Evolutionary conservation across 2,329 filamentous ascomycete genomes (phyloP), one percentile per base, ranked within the genome.

Genomic region (Neonectria magnoliae): DNA sequence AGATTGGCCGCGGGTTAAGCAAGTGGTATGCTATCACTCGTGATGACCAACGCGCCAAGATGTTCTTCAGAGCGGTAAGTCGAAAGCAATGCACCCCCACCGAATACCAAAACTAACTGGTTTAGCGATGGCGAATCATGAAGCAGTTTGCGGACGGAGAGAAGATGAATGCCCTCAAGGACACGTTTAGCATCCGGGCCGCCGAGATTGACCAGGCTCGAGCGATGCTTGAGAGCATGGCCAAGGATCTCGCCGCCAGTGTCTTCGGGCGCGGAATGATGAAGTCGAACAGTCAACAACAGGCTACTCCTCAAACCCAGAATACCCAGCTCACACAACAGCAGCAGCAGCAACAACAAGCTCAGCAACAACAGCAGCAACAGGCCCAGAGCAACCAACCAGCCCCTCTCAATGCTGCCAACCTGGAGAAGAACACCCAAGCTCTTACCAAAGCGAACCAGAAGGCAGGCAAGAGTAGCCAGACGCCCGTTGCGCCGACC

Each of bases 401-500:
- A 5, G 70, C 73, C 52, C 79, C 81, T 5, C 73, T 84, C 44
- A 86, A 80, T 61, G 81, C 82, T 13, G 80, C 81, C 36, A 86
- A 85, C 66, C 73, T 86, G 45, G 84, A 85, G 68, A 87, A 86
- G 73, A 84, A 87, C 69, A 79, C 81, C 2, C 81, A 85, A 64
- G 81, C 81, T 5, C 75, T 83, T 61, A 84, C 74, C 69, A 85
- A 87, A 65, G 76, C 80, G 68, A 82, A 82, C 60, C 73, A 78
- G 22, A 81, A 79, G 62, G 57, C 68, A 36, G 84, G 80, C 74
- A 87, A 85, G 73, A 78, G 77, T 9, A 81, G 79, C 9, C 83
- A 85, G 65, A 77, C 84, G 0, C 87, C 87, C 4, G 81, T 86
- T 13, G 87, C 88, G 10, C 87, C 88, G 16, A 90, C 86, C 0